Conservation (phyloP, 2,329 filamentous ascomycete species). For the Hypoxylon sp. region DNA sequence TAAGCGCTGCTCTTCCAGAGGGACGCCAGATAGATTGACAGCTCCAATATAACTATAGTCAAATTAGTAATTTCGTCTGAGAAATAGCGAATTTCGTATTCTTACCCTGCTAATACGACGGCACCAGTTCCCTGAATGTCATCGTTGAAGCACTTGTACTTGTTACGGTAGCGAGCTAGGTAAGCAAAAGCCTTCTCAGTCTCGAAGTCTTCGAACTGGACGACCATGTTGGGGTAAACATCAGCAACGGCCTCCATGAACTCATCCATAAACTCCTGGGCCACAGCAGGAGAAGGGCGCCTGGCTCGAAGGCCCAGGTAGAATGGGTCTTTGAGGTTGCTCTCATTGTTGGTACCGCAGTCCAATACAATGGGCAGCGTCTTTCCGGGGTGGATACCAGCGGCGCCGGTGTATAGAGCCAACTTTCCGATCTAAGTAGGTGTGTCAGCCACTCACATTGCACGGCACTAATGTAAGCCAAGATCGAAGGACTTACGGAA, state of each 20-base stretch:
- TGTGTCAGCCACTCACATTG: constrained; percentile 51
- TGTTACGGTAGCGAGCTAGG: constrained; percentile 87
- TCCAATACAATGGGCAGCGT: constrained; percentile 80
- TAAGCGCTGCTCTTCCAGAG: constrained; percentile 89
- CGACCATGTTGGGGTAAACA: constrained; percentile 75
- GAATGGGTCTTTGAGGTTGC: constrained; percentile 77
- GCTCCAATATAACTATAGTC: constrained; percentile 70
- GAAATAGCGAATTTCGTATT: background rate
- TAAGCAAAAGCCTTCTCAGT: constrained; percentile 92
- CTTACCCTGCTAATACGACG: constrained; percentile 87
- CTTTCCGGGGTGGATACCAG: constrained; percentile 91
- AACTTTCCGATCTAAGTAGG: constrained; percentile 84
- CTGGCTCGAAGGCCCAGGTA: constrained; percentile 92
- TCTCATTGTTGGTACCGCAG: constrained; percentile 76
- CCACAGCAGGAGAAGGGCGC: constrained; percentile 82
- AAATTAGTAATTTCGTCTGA: constrained; percentile 36
- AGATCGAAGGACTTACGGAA: constrained; percentile 71
- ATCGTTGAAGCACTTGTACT: constrained; percentile 97
- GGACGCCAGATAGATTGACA: constrained; percentile 88
- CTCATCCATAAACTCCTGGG: constrained; percentile 95
- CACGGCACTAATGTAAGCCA: constrained; percentile 30
- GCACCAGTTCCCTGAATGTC: constrained; percentile 98
- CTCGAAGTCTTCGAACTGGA: constrained; percentile 99
- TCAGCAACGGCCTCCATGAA: constrained; percentile 94
- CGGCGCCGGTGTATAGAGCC: constrained; percentile 93